phyloP scores from a whole-genome alignment of 257 asterid species.

The Prunella vulgaris region DNA sequence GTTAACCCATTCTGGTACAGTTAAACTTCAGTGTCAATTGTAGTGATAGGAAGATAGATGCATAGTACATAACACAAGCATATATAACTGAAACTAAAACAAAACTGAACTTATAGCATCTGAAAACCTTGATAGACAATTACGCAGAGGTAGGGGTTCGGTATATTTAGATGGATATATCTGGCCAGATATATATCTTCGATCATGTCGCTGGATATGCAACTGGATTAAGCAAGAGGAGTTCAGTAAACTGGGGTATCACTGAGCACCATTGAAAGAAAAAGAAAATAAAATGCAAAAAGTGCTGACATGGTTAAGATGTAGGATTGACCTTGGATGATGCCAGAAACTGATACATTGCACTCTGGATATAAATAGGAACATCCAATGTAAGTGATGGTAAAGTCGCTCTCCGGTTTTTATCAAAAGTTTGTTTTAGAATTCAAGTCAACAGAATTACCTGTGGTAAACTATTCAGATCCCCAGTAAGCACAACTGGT shows the following conservation, averaged over 20 bases:
- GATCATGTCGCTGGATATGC: slow-evolving; percentile 59
- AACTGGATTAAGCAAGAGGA: slow-evolving; percentile 38
- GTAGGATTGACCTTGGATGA: slow-evolving; percentile 60
- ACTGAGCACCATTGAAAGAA: neutral
- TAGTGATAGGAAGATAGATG: slow-evolving; percentile 7
- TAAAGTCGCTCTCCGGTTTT: slow-evolving; percentile 3
- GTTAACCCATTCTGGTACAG: neutral
- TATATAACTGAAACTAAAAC: slow-evolving; percentile 6
- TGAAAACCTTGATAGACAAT: slow-evolving; percentile 38
- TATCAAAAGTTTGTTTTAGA: neutral
- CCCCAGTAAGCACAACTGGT: slow-evolving; percentile 74
- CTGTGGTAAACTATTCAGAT: slow-evolving; percentile 75
- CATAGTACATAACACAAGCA: too few relatives aligned
- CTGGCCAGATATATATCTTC: slow-evolving; percentile 72
- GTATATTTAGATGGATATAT: slow-evolving; percentile 28
- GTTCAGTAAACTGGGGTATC: neutral
- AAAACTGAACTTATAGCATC: neutral
- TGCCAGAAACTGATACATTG: slow-evolving; percentile 68
- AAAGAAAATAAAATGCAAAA: neutral
- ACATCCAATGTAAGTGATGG: slow-evolving; percentile 22
- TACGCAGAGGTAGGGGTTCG: slow-evolving; percentile 17
- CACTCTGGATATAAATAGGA: slow-evolving; percentile 55
- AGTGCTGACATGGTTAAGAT: slow-evolving; percentile 11
- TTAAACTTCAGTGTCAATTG: neutral
- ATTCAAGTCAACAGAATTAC: slow-evolving; percentile 27